Conservation (phyloP, 345 rosid genomes). For the Microthlaspi erraticum region DNA sequence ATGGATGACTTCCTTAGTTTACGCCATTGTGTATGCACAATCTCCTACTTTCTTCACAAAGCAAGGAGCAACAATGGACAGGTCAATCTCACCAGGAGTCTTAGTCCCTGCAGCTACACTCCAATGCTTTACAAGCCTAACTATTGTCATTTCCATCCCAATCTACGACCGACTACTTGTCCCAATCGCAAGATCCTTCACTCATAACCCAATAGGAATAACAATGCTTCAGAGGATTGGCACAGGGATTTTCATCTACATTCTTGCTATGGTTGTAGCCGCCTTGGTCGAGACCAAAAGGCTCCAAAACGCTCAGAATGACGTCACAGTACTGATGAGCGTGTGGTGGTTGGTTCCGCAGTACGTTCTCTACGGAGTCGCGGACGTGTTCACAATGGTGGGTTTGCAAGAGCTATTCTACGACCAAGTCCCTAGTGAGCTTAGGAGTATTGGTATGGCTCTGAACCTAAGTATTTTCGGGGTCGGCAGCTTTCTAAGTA, state of each 20-base stretch:
- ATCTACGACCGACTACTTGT: conserved; percentile 54
- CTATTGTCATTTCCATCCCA: conserved; percentile 48
- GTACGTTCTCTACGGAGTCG: conserved; percentile 29
- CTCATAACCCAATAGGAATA: conserved; percentile 42
- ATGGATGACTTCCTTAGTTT: conserved; percentile 53
- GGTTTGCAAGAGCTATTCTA: conserved; percentile 60
- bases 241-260: conserved; percentile 37
- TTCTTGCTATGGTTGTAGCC: conserved; percentile 37
- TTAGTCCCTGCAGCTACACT: conserved; percentile 59
- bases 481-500: conserved; percentile 44
- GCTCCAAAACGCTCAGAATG: conserved; percentile 36
- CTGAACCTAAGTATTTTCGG: conserved; percentile 41
- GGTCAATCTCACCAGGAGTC: conserved; percentile 45
- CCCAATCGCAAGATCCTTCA: conserved; percentile 44
- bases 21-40: conserved; percentile 56
- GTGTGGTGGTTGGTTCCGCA: conserved; percentile 50
- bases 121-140: conserved; percentile 50
- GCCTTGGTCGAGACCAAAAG: conserved; percentile 49
- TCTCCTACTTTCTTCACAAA: conserved; percentile 58
- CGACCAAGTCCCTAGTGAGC: conserved; percentile 45
- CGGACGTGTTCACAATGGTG: conserved; percentile 35
- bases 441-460: conserved; percentile 45
- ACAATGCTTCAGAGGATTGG: conserved; percentile 49
- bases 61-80: conserved; percentile 60
- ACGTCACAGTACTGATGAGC: conserved; percentile 33